Evolutionary conservation across 208 protist species (phyloP).

Genomic region (Trypanosoma boissoni): DNA sequence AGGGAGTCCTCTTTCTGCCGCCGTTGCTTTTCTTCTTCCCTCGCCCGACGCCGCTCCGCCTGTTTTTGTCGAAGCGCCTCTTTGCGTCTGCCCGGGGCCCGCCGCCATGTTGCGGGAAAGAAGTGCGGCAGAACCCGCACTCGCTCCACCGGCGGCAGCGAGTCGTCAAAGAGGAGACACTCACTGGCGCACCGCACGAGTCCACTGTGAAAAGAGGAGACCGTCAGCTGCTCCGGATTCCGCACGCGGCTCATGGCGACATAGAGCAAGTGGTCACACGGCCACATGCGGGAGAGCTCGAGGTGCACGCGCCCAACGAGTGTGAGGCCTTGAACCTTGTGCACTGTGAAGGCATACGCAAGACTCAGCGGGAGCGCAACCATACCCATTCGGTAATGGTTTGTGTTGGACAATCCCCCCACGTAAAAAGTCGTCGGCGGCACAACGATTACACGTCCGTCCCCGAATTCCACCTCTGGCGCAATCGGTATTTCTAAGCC

Average conservation of each 20-base stretch:
- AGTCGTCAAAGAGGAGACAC: slow-evolving; percentile 79
- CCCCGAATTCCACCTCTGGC: slow-evolving; percentile 78
- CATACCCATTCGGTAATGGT: slow-evolving; percentile 62
- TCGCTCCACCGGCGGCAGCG: slow-evolving; percentile 42
- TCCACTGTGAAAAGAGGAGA: slow-evolving; percentile 51
- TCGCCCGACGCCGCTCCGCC: slow-evolving; percentile 3
- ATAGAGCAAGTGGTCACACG: slow-evolving; percentile 87
- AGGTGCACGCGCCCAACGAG: slow-evolving; percentile 79
- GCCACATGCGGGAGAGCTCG: slow-evolving; percentile 87
- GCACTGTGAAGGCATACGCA: slow-evolving; percentile 91
- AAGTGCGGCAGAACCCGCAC: slow-evolving; percentile 53
- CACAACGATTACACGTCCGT: slow-evolving; percentile 44
- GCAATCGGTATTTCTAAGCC: slow-evolving; percentile 46
- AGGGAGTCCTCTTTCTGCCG: slow-evolving; percentile 21
- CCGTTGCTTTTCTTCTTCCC: slow-evolving; percentile 17
- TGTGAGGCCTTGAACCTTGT: slow-evolving; percentile 91
- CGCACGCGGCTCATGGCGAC: slow-evolving; percentile 85
- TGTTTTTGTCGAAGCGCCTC: slow-evolving; percentile 30
- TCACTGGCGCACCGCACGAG: slow-evolving; percentile 67
- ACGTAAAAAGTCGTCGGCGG: slow-evolving; percentile 64
- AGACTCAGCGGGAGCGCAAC: slow-evolving; percentile 75
- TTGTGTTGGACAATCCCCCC: slow-evolving; percentile 69
- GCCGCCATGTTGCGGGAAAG: slow-evolving; percentile 63
- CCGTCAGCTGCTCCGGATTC: slow-evolving; percentile 79
- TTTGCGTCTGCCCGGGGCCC: slow-evolving; percentile 45